Evolutionary conservation across 495 filamentous ascomycete genomes (phyloP), one percentile per base, ranked within the genome.

Genomic region (Penicillium argentinense): DNA sequence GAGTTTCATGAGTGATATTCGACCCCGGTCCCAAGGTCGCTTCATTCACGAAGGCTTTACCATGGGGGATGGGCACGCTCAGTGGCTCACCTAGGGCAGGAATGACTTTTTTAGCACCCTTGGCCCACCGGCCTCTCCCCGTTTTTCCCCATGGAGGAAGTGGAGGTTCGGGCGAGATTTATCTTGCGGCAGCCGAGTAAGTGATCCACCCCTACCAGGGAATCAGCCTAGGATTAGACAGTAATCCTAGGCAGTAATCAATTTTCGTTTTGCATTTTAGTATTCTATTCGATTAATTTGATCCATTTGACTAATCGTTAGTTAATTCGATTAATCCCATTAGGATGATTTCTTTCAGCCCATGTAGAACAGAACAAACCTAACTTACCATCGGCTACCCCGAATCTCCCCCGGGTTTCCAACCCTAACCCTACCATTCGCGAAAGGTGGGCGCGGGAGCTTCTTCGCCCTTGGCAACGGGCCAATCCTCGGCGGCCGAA

Each of bases 131-230:
- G 13, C 5, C 17, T 24, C n/a, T 49, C 51, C 51, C 51, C 45
- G 45, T 54, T 39, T 45, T 54, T 39, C 51, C 51, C 51, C 47
- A 47, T 55, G 42, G 42, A 32, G 41, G 45, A 34, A 24, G n/a
- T 38, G 33, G 29, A 25, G 29, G 29, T n/a, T 33, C 29, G 29
- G 29, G 13, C 29, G 13, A 33, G 13, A 33, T 33, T 33, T 14
- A n/a, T 33, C 4, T 33, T 16, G 9, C 29, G 29, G 29, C 9
- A 33, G 12, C 29, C 29, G 29, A 33, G 11, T 5, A 26, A 33
- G 29, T 33, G 29, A 33, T 33, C 29, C 29, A 17, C 14, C 29
- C 6, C n/a, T 14, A 13, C 9, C n/a, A n/a, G 25, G 25, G 5
- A 11, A 26, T 26, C 25, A 11, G 25, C 25, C 25, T 26, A n/a